Base-by-base conservation (phyloP, 2,329 filamentous ascomycete genomes). In the Berkeleyomyces basicola region DNA sequence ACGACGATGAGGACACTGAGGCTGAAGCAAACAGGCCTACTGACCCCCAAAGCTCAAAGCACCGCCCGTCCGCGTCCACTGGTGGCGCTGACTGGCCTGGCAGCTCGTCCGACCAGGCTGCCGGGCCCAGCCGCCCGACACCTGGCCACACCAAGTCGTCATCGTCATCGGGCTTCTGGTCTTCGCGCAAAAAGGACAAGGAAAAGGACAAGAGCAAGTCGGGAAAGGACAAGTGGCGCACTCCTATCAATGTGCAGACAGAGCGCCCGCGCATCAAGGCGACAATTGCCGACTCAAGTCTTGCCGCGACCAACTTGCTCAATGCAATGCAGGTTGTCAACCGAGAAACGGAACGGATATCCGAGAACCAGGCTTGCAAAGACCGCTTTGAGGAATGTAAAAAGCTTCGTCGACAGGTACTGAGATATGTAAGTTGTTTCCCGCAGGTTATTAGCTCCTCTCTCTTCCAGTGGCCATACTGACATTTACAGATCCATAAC, bases 311-410 rank as follows among this genome's bases (percentile, higher is more conserved):
- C 0, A 96, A 95, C 70, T 78, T 99, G 46, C 79, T 86, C 70
- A 97, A 99, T 70, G 83, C 86, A 0, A 78, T 99, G 44, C 90
- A 93, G 71, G 84, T 87, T 61, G 91, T 96, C 74, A 96, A 97
- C 71, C 85, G 93, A 65, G 93, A 97, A 71, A 81, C 77, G 58
- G 85, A 95, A 72, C 86, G 88, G 3, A 90, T 97, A 40, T 96
- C 90, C 4, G 87, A 95, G 44, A 95, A 97, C 67, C 72, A 79
- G 6, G 79, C 83, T 64, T 88, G 90, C 0, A 80, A 89, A 64
- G 78, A 84, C 67, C 82, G 85, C 2, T 96, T 97, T 67, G 90
- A 96, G 68, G 79, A 76, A 1, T 97, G 92, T 78, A 97, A 96
- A 72, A 79, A 83, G 58, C 81, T 97, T 10, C 82, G 93, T 58